These are phyloP conservation scores for Rubroboletus pulcherrimus DNA, from an alignment of 768 basidiomycete genomes.

Conservation along the genomic window DNA sequence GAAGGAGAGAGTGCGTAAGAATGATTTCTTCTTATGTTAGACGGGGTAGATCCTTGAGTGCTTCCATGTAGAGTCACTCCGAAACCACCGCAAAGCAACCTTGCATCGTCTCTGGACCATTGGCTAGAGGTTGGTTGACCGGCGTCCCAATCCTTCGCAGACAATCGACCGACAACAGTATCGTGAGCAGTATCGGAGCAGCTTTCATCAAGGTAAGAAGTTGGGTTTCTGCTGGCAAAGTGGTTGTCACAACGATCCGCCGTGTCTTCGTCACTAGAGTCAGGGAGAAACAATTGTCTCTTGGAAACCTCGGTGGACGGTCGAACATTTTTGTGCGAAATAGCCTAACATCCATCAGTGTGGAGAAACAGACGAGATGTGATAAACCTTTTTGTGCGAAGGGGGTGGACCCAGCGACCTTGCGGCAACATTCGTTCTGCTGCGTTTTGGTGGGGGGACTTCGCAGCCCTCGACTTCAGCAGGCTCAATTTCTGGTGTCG, in stretches of 20 bases:
- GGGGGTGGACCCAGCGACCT: neutral
- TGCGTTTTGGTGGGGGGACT: slow-evolving; percentile 18
- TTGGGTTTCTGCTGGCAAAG: neutral
- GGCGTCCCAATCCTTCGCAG: neutral
- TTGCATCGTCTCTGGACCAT: slow-evolving; percentile 8
- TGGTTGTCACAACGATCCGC: neutral
- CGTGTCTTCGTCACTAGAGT: slow-evolving; percentile 11
- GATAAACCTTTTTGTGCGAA: slow-evolving; percentile 16
- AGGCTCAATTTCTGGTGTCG: slow-evolving; percentile 32
- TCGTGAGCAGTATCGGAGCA: slow-evolving; percentile 28
- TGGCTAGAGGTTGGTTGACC: slow-evolving; percentile 4
- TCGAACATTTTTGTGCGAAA: neutral
- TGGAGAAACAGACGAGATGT: neutral
- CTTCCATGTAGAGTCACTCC: neutral
- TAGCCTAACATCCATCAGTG: slow-evolving; percentile 11
- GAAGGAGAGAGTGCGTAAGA: slow-evolving; percentile 21
- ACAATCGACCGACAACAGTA: neutral
- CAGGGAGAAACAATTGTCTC: slow-evolving; percentile 18
- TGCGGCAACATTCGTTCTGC: neutral
- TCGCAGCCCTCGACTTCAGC: slow-evolving; percentile 33
- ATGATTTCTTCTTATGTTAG: slow-evolving; percentile 1
- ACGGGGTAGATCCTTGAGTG: neutral
- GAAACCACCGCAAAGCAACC: neutral
- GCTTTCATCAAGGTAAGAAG: slow-evolving; percentile 26
- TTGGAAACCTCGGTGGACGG: neutral